Evolutionary conservation across 1,284 basidiomycete genomes (phyloP), one percentile per base, ranked within the genome.

Genomic region (Leccinum subfulvum): DNA sequence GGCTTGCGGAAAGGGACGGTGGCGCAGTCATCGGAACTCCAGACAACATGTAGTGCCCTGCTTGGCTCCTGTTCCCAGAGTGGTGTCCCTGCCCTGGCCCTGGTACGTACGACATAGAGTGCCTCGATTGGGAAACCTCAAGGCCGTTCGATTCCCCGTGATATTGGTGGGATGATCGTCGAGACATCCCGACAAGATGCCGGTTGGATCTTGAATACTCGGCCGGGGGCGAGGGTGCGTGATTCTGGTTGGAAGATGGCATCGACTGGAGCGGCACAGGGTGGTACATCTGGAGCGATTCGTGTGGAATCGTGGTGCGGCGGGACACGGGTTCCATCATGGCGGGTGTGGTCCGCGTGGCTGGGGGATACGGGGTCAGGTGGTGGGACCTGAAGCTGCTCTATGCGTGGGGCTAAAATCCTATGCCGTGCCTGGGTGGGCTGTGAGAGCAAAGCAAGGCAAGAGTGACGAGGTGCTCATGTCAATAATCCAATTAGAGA

Each of bases 401-500:
- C 28, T 28, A 28, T 28, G 28, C 28, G 28, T 1, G 28, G 28
- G 28, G 28, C 28, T 28, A 28, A 28, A 28, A 28, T 28, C 64
- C 87, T 85, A 65, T 90, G 85, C 30, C 90, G 84, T 67, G 90
- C 90, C 28, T 92, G 71, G 64, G 23, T 9, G 59, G 62, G 63
- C 63, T 60, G 69, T 66, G 66, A 65, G 58, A 14, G 2, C 35
- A 16, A 3, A 41, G 51, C 9, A 39, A 57, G 26, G 52, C 23
- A 60, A 57, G 64, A 64, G 59, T 62, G 59, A 65, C 62, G 64
- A 55, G 54, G 62, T 47, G 37, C 90, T 68, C 62, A 92, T 91
- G 69, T 94, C 93, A 71, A 94, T 94, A 89, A 94, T 94, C 91
- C 91, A 94, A 74, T 94, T 94, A 62, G 89, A 91, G 1, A 95